phyloP scores from a whole-genome alignment of 176 grass and related monocot genomes.

The Miscanthus lutarioriparius region DNA sequence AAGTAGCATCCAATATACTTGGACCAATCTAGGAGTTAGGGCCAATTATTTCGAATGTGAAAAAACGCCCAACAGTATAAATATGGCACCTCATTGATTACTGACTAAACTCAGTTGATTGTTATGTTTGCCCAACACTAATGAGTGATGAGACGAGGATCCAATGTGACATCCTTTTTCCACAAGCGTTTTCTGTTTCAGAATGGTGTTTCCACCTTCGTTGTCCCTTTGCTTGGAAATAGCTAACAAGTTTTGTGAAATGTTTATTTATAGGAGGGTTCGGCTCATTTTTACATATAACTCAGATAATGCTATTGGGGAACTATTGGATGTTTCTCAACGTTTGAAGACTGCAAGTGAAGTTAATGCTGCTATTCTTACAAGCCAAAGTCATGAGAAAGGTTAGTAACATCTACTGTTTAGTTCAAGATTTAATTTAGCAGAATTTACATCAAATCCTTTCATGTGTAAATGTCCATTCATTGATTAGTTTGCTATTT shows the following conservation, averaged over 20 bases:
- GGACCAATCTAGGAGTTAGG: not conserved
- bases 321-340: constrained; percentile 89
- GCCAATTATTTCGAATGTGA: not conserved
- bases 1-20: not conserved
- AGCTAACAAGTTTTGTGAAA: not conserved
- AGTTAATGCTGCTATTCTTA: constrained; percentile 95
- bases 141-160: constrained; percentile 7
- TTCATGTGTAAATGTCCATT: not conserved
- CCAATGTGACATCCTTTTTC: not conserved
- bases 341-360: constrained; percentile 93
- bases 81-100: not conserved
- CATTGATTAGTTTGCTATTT: not conserved
- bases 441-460: not conserved
- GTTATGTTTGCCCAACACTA: constrained; percentile 10
- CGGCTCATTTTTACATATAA: not conserved
- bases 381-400: constrained; percentile 99
- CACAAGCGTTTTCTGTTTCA: not conserved
- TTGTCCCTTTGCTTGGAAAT: not conserved
- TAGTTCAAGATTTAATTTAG: not conserved
- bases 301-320: constrained; percentile 36
- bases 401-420: constrained; percentile 49
- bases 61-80: not conserved
- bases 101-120: not conserved
- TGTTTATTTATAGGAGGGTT: not conserved
- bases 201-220: not conserved